Conservation (phyloP, 2,329 filamentous ascomycete genomes). For the Talaromyces sp. region DNA sequence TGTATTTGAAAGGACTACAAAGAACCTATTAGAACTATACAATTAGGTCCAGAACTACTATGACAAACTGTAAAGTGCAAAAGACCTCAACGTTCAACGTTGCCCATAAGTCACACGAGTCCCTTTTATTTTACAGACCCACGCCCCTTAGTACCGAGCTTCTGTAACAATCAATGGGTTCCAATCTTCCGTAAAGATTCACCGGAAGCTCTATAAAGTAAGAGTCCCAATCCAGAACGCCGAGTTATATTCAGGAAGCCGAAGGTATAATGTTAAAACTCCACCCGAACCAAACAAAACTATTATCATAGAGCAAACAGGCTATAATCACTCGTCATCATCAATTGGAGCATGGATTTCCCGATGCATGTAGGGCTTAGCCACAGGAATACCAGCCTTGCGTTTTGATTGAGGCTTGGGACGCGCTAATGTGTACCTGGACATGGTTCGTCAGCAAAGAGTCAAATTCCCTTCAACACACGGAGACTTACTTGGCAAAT, state of each 20-base stretch:
- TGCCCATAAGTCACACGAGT: background rate
- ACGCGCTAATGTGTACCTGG: constrained; percentile 38
- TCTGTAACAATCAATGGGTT: background rate
- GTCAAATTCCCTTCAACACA: background rate
- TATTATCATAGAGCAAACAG: constrained; percentile 1
- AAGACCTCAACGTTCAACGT: background rate
- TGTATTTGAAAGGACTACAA: background rate
- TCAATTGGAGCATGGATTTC: constrained; percentile 18
- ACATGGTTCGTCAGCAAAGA: constrained; percentile 8
- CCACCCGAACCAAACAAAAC: constrained; percentile 9
- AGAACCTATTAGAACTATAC: background rate
- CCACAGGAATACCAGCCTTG: constrained; percentile 34
- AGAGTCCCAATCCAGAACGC: constrained; percentile 13
- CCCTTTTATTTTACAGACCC: background rate
- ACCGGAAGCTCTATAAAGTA: background rate
- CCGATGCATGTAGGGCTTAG: constrained; percentile 29
- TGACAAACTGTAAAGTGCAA: background rate
- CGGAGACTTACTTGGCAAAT: constrained; percentile 86
- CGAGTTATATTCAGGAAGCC: constrained; percentile 17
- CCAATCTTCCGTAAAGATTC: constrained; percentile 5
- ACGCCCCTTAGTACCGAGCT: background rate
- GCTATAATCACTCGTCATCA: constrained; percentile 15
- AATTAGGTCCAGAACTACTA: background rate
- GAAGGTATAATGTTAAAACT: constrained; percentile 17
- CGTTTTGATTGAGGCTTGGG: constrained; percentile 41